phyloP scores from a whole-genome alignment of 768 basidiomycete species.

The Crassisporium funariophilum region DNA sequence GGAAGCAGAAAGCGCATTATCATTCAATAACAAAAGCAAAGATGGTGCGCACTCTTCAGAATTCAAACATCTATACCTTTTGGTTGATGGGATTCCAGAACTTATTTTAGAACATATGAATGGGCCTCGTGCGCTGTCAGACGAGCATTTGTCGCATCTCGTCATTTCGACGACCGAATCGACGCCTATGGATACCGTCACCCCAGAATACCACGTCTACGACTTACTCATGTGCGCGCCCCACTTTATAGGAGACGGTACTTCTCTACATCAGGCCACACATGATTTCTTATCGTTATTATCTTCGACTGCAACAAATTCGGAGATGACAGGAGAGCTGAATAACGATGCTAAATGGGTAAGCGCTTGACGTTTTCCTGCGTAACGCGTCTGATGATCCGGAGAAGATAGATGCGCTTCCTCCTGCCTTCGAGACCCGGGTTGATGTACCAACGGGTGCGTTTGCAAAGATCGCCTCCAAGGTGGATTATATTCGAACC shows the following conservation, averaged over 20 bases:
- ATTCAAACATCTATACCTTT: too few species aligned
- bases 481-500: constrained; percentile 48
- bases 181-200: not conserved
- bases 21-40: too few species aligned
- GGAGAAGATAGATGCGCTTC: constrained; percentile 13
- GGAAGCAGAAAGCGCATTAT: too few species aligned
- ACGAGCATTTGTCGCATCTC: constrained; percentile 66
- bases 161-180: too few species aligned
- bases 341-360: constrained; percentile 38
- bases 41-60: too few species aligned
- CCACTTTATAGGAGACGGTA: constrained; percentile 86
- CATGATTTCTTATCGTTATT: constrained; percentile 77
- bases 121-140: constrained; percentile 72
- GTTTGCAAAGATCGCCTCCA: constrained; percentile 39
- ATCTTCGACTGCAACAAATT: constrained; percentile 49
- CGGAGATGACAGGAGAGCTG: constrained; percentile 31
- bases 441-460: constrained; percentile 17
- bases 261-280: constrained; percentile 80
- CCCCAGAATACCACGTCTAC: constrained; percentile 33
- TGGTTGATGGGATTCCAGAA: too few species aligned
- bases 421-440: constrained; percentile 30
- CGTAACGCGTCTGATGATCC: not conserved
- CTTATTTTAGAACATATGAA: constrained; percentile 75
- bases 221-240: constrained; percentile 75
- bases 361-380: too few species aligned